A percentile compares a stretch with the other conserved stretches of the same genome.
Evolutionary conservation across 1,139 yeast species (phyloP).

Genomic region (Geotrichum histeridarum): DNA sequence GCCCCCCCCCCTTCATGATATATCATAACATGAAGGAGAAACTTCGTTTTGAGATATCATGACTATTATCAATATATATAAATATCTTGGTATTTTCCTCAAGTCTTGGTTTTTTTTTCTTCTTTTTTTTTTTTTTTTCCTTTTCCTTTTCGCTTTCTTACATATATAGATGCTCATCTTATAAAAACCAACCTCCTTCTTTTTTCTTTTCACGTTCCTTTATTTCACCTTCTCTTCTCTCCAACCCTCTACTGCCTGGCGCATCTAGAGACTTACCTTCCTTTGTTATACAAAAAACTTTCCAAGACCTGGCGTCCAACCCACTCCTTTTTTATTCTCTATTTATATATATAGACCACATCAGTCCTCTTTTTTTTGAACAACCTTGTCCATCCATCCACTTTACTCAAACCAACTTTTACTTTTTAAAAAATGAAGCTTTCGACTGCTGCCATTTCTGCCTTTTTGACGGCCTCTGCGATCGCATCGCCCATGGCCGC

Average conservation of each 20-base stretch:
- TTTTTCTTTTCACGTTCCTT: constrained; percentile 2
- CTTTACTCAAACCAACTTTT: not conserved
- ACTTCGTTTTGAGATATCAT: no score
- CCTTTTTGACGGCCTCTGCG: constrained; percentile 9
- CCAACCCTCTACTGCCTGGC: not conserved
- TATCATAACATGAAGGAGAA: no score
- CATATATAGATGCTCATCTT: not conserved
- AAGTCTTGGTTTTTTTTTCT: no score
- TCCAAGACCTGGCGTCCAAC: constrained; percentile 5
- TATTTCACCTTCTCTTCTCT: not conserved
- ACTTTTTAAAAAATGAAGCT: constrained; percentile 14
- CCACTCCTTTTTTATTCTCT: not conserved
- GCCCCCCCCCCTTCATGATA: no score
- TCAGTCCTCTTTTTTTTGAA: not conserved
- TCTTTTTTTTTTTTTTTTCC: not conserved
- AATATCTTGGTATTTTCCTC: not conserved
- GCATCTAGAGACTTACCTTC: not conserved
- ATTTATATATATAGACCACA: not conserved
- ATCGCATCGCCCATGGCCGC: constrained; percentile 13
- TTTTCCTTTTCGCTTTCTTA: not conserved
- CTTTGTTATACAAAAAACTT: not conserved
- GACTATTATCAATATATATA: no score
- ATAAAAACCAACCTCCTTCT: constrained; percentile 3
- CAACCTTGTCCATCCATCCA: not conserved
- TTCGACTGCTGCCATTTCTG: not conserved